phyloP scores from a whole-genome alignment of 2,329 filamentous ascomycete species.

The Cordyceps fumosorosea region DNA sequence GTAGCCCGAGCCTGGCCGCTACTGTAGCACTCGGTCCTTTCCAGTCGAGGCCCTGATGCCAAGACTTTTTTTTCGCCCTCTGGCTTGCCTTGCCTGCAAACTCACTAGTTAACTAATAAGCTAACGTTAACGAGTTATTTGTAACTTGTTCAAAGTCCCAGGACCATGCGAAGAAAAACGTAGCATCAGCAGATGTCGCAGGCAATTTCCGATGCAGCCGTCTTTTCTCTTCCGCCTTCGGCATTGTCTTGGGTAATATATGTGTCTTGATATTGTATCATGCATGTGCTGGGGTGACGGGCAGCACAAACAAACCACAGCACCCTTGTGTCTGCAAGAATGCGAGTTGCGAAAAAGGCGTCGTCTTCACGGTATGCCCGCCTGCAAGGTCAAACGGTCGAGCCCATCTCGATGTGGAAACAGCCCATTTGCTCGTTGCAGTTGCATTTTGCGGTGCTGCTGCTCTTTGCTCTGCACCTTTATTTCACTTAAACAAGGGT shows the following conservation, averaged over 20 bases:
- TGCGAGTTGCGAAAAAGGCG: neutral
- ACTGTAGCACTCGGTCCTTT: neutral
- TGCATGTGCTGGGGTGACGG: neutral
- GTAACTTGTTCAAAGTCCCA: too few species aligned
- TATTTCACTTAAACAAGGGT: neutral
- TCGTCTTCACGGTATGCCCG: neutral
- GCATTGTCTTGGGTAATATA: neutral
- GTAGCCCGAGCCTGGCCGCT: neutral
- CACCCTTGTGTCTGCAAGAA: neutral
- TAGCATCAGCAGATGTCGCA: neutral
- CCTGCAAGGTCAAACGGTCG: neutral
- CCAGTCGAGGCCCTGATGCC: constrained; percentile 1
- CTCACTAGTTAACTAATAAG: too few species aligned
- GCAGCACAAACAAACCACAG: neutral
- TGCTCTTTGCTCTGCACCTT: too few species aligned
- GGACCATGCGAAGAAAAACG: too few species aligned
- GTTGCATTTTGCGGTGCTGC: neutral
- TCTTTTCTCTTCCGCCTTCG: neutral
- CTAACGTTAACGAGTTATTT: too few species aligned
- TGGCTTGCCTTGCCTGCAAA: too few species aligned
- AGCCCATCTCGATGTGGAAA: constrained; percentile 6
- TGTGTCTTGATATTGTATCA: neutral
- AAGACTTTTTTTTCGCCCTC: too few species aligned
- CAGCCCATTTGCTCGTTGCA: neutral
- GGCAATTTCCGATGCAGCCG: constrained; percentile 4